phyloP scores from a whole-genome alignment of 2,329 filamentous ascomycete species.

The Phialophora chinensis region DNA sequence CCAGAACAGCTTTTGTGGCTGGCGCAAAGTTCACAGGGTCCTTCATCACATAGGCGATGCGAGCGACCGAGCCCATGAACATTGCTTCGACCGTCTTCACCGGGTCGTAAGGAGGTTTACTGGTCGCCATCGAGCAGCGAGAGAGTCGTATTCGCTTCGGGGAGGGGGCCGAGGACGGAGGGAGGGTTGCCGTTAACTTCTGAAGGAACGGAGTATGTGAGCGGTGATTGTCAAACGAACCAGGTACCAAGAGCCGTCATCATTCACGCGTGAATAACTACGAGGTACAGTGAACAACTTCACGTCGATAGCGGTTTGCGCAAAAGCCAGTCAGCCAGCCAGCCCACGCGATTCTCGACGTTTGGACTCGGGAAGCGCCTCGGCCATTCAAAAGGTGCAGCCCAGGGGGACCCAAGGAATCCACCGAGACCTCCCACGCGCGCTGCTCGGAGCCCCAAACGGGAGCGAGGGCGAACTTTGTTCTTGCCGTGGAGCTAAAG shows the following conservation, averaged over 20 bases:
- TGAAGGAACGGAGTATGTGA: not conserved
- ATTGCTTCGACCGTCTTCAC: constrained; percentile 38
- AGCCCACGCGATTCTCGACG: constrained; percentile 4
- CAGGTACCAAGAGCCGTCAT: not conserved
- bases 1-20: constrained; percentile 37
- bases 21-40: constrained; percentile 38
- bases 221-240: not conserved
- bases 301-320: not conserved
- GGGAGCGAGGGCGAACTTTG: not conserved
- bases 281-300: not conserved
- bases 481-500: not conserved
- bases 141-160: not conserved
- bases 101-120: constrained; percentile 38
- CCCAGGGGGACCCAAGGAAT: not conserved
- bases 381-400: not conserved
- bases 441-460: constrained; percentile 6
- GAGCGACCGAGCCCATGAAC: constrained; percentile 40
- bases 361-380: not conserved
- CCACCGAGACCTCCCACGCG: not conserved
- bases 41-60: constrained; percentile 39
- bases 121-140: constrained; percentile 25
- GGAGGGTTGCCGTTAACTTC: not conserved
- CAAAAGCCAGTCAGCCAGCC: not conserved
- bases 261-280: not conserved
- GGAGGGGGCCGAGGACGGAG: not conserved